These are phyloP conservation scores for Houttuynia cordata DNA, from an alignment of 164 flowering plant species.

Conservation along the genomic window DNA sequence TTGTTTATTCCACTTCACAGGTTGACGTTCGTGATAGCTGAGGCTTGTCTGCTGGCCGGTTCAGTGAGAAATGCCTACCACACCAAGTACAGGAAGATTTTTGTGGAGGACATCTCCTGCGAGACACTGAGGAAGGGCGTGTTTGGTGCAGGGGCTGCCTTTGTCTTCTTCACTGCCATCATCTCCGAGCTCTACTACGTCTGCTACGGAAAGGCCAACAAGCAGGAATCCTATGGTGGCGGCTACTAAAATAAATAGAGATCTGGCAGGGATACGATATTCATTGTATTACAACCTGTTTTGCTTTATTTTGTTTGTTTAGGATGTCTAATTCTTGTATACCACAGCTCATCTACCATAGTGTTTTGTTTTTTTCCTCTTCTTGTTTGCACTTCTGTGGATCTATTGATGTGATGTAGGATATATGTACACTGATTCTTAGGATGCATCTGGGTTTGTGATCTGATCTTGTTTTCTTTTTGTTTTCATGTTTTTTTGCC, in stretches of 20 bases:
- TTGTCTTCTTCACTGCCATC: conserved; percentile 54
- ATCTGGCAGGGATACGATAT: too few species aligned
- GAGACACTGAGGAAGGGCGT: conserved; percentile 65
- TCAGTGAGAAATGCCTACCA: conserved; percentile 84
- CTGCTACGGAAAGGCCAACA: conserved; percentile 44
- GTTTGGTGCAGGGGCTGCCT: conserved; percentile 80
- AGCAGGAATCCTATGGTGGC: conserved; percentile 9
- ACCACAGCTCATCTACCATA: too few species aligned
- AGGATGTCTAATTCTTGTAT: too few species aligned
- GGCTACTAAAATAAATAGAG: not conserved
- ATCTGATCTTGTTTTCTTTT: too few species aligned
- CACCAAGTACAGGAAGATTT: conserved; percentile 50
- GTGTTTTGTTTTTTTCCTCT: too few species aligned
- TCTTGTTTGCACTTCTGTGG: too few species aligned
- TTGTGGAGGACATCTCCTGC: conserved; percentile 36
- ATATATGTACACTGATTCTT: too few species aligned
- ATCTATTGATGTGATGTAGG: too few species aligned
- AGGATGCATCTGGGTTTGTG: too few species aligned
- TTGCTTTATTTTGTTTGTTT: too few species aligned
- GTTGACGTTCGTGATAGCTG: conserved; percentile 72
- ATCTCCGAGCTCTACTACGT: conserved; percentile 53
- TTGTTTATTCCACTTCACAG: conserved; percentile 12
- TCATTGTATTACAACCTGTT: too few species aligned
- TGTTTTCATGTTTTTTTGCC: too few species aligned
- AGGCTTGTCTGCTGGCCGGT: conserved; percentile 74